Base-by-base conservation (phyloP, 805 yeast genomes). In the Wickerhamiella sergipiensis region DNA sequence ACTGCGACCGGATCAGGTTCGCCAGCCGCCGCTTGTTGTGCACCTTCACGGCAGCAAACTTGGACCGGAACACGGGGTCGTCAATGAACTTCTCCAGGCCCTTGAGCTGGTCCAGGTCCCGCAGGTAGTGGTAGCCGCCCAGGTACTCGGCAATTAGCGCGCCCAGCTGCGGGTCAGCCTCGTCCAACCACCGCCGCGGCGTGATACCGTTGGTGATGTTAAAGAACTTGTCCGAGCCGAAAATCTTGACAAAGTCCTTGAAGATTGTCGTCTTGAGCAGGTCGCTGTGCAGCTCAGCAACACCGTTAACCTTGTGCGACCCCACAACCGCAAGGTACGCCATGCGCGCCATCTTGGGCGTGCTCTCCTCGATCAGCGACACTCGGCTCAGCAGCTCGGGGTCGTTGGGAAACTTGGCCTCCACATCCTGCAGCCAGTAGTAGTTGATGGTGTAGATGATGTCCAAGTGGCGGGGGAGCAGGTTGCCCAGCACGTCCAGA, bases 181-280 rank as follows among this genome's bases (percentile, higher is more conserved):
- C 95, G 65, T 80, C 81, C 64, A 88, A 76, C 97, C 97, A 88
- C 70, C 97, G 81, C 75, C 97, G 80, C 59, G 96, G 96, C 2
- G 97, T 88, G 63, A 88, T 80, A 70, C 97, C 97, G 67, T 88
- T 88, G 47, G 97, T 88, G 54, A 88, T 95, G 61, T 88, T 88
- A 49, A 85, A 85, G 68, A 88, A 88, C 68, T 84, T 85, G 55
- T 85, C 85, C 21, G 74, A 62, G 47, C 97, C 97, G 60, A 78
- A 88, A 38, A 88, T 75, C 55, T 75, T 76, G 51, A 88, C 97
- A 64, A 88, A 88, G 68, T 89, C 96, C 65, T 81, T 81, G 71
- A 88, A 88, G 58, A 88, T 85, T 4, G 95, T 86, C 31, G 92
- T 85, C 66, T 78, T 83, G 67, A 88, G 84, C 65, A 88, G 76